These are phyloP conservation scores for Lachancea quebecensis DNA, from an alignment of 805 yeast species.

Conservation along the genomic window DNA sequence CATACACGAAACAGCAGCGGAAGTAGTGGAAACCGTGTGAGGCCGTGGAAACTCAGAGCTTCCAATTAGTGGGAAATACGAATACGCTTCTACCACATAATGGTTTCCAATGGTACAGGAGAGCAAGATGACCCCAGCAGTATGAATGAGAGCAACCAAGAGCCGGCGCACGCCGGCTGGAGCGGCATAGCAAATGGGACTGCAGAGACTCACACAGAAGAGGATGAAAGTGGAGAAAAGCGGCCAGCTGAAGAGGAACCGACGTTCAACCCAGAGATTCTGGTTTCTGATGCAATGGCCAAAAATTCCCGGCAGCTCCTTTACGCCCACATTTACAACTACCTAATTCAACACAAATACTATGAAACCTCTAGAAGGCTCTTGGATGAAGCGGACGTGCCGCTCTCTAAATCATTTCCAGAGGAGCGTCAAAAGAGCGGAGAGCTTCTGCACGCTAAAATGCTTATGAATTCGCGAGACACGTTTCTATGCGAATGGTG, in stretches of 20 bases:
- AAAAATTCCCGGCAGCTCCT: slow-evolving; percentile 44
- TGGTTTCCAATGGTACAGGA: too few relatives aligned
- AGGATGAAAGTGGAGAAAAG: background rate
- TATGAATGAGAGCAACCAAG: too few relatives aligned
- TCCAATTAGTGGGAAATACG: too few relatives aligned
- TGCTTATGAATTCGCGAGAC: slow-evolving; percentile 39
- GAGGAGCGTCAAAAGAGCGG: slow-evolving; percentile 10
- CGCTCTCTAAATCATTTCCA: slow-evolving; percentile 22
- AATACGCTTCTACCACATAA: too few relatives aligned
- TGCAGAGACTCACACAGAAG: background rate
- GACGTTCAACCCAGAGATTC: slow-evolving; percentile 10
- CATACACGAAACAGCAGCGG: too few relatives aligned
- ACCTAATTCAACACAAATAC: slow-evolving; percentile 40
- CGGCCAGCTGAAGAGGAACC: background rate
- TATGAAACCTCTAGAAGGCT: slow-evolving; percentile 45
- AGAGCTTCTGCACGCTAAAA: slow-evolving; percentile 31
- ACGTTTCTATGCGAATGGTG: slow-evolving; percentile 53
- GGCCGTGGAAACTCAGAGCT: too few relatives aligned
- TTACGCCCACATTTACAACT: slow-evolving; percentile 47
- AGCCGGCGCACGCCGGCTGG: too few relatives aligned
- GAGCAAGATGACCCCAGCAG: background rate
- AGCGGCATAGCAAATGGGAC: background rate
- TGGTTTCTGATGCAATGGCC: slow-evolving; percentile 41
- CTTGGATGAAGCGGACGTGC: slow-evolving; percentile 40
- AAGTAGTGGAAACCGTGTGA: too few relatives aligned